Evolutionary conservation across 2,329 filamentous ascomycete species (phyloP), one percentile per base, ranked within the genome.

Genomic region (Fusarium foetens): DNA sequence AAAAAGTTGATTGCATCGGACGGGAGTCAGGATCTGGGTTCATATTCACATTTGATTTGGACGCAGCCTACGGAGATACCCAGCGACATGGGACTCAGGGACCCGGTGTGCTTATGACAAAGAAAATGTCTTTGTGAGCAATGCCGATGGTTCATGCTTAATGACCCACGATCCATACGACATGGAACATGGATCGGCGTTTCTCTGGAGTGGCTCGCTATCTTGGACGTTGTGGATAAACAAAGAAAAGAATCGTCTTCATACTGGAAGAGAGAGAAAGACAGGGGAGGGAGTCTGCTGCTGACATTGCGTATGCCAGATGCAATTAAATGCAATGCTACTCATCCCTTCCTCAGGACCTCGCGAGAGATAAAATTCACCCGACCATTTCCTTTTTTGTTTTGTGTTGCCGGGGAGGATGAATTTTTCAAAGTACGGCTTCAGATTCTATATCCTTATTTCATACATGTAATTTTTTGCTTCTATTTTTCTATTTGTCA

Each of bases 1-100:
- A 74, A 68, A 71, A 72, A 46, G 71, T 78, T 78, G 74, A 78
- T 75, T 80, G 81, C 81, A 83, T 81, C 73, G 79, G 78, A 79
- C 66, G 79, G 77, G 81, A 82, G 80, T 82, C 79, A 78, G 79
- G 76, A 78, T 82, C 77, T 80, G 75, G 68, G 76, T 76, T 79
- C 74, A 74, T 70, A 74, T 75, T 73, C 66, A 61, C 61, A 70
- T 67, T 74, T 74, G 70, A 69, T 70, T 72, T 70, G 66, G 66
- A 71, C 53, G 72, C 68, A 64, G 63, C 70, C 67, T 65, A 73
- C 48, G 70, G 71, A 66, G 63, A 75, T 76, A 71, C 66, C 64
- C 66, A 71, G 64, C 63, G 64, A 72, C 61, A 68, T 67, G 59
- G 70, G 70, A 53, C 35, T 67, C 60, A 66, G 49, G 61, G 70